Conservation (phyloP, 306 rosid genomes). For the Vigna nakashimae region DNA sequence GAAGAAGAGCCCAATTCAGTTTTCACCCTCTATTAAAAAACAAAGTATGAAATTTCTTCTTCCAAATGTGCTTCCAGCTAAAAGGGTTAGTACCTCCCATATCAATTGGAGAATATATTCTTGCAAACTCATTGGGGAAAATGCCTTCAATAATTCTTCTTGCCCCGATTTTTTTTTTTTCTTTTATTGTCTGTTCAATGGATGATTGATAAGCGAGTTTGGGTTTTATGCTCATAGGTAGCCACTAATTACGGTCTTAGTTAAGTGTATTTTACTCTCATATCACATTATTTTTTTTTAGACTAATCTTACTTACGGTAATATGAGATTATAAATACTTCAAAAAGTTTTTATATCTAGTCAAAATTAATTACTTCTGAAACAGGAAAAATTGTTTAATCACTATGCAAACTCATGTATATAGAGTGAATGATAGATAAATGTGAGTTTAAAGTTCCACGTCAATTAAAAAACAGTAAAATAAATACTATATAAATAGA, state of each 20-base stretch:
- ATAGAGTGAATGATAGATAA: no score
- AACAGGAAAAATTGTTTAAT: no score
- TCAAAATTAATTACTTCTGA: no score
- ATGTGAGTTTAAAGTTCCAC: no score
- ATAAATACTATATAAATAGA: no score
- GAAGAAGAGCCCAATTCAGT: neutral
- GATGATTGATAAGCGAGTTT: neutral
- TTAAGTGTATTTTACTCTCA: neutral
- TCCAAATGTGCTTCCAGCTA: neutral
- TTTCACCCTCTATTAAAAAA: neutral
- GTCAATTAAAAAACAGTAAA: no score
- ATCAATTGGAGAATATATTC: neutral
- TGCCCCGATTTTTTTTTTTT: neutral
- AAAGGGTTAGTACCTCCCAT: no score
- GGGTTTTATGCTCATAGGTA: neutral
- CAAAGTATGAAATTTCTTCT: neutral
- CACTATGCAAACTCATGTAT: no score
- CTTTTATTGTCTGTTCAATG: neutral
- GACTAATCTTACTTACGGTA: no score
- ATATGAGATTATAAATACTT: neutral
- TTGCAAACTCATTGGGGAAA: neutral
- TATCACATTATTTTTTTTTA: no score
- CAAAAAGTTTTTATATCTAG: neutral
- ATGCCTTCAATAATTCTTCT: neutral
- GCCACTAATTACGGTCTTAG: neutral